These are phyloP conservation scores for Parafenestella ontariensis DNA, from an alignment of 2,329 filamentous ascomycete species.

Conservation along the genomic window DNA sequence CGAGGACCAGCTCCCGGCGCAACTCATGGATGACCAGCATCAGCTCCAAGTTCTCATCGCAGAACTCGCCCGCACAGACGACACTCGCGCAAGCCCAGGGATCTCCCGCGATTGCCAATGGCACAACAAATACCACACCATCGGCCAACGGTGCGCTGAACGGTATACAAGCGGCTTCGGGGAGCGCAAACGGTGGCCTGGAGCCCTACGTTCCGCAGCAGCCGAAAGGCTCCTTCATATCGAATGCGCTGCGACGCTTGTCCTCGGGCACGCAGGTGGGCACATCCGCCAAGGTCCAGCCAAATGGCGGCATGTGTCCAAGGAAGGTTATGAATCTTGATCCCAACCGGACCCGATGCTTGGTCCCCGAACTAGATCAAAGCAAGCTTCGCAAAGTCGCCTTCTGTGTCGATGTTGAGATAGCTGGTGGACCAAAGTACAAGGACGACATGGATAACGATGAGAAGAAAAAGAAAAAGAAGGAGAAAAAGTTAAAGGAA, in stretches of 20 bases:
- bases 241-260: conserved; percentile 79
- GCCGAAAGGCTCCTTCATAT: conserved; percentile 79
- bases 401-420: conserved; percentile 97
- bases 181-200: conserved; percentile 38
- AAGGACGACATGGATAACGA: conserved; percentile 62
- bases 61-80: conserved; percentile 47
- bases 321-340: conserved; percentile 87
- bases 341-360: conserved; percentile 76
- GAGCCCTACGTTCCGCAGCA: conserved; percentile 76
- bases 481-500: conserved; percentile 66
- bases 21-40: conserved; percentile 94
- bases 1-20: conserved; percentile 55
- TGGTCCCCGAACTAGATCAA: conserved; percentile 78
- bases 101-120: conserved; percentile 48
- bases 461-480: conserved; percentile 58
- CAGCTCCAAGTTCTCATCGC: conserved; percentile 86
- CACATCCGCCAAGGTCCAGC: conserved; percentile 60
- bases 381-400: conserved; percentile 85
- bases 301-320: conserved; percentile 75
- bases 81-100: conserved; percentile 44
- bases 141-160: conserved; percentile 49
- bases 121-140: conserved; percentile 61
- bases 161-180: conserved; percentile 43
- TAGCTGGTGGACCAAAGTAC: conserved; percentile 85
- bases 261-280: conserved; percentile 64